These are phyloP conservation scores for Pichia pseudocactophila DNA, from an alignment of 805 yeast genomes.

Conservation along the genomic window DNA sequence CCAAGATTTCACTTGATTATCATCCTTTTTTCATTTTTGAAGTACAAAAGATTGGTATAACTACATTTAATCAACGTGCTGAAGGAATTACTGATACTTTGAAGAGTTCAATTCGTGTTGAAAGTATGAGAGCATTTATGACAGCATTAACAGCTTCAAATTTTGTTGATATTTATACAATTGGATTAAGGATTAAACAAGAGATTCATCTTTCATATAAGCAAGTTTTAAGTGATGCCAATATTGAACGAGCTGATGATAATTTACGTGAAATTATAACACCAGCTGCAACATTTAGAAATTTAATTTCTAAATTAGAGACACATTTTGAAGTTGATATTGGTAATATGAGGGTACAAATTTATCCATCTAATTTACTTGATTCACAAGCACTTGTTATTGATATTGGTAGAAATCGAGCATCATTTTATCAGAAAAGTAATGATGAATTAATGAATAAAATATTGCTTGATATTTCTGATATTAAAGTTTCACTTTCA, in stretches of 20 bases:
- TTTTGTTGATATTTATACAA: conserved; percentile 65
- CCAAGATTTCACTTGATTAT: conserved; percentile 70
- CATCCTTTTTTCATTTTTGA: conserved; percentile 70
- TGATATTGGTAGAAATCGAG: conserved; percentile 45
- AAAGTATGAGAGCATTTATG: conserved; percentile 48
- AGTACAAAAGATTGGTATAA: conserved; percentile 38
- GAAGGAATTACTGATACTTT: conserved; percentile 53
- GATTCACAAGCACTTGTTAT: conserved; percentile 71
- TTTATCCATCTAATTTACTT: conserved; percentile 74
- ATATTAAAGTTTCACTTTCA: conserved; percentile 62
- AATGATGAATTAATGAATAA: conserved; percentile 42
- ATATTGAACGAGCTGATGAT: conserved; percentile 11
- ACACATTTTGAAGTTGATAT: conserved; percentile 60
- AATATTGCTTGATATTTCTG: conserved; percentile 50
- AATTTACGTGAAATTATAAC: background rate
- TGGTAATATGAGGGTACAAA: conserved; percentile 47
- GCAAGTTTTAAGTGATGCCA: conserved; percentile 63
- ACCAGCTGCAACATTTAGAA: conserved; percentile 16
- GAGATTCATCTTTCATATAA: conserved; percentile 66
- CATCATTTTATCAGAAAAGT: conserved; percentile 41
- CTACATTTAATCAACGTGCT: conserved; percentile 51
- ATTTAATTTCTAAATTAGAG: conserved; percentile 38
- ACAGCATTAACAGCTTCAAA: conserved; percentile 86
- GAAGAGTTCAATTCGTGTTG: conserved; percentile 41
- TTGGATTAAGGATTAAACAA: conserved; percentile 60